phyloP scores from a whole-genome alignment of 208 protist species.

The Tritrichomonas foetus region DNA sequence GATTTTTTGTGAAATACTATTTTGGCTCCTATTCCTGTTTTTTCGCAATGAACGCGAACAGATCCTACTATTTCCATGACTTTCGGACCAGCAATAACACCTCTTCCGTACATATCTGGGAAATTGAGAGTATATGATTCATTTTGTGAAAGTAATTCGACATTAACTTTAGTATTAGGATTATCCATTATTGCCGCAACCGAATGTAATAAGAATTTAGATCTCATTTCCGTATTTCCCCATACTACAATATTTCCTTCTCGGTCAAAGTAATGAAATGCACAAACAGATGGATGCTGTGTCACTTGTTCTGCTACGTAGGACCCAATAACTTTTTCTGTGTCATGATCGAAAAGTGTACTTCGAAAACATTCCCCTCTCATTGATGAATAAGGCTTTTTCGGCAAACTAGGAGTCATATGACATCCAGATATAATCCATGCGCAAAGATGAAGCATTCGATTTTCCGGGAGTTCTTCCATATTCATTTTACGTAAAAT shows the following conservation, averaged over 20 bases:
- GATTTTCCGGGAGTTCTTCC: conserved; percentile 38
- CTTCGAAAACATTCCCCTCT: conserved; percentile 70
- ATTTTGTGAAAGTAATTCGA: neutral
- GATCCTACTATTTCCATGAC: neutral
- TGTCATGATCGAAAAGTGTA: conserved; percentile 49
- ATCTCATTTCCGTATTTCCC: conserved; percentile 13
- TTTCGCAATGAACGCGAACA: neutral
- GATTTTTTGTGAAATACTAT: neutral
- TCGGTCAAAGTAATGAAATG: conserved; percentile 57
- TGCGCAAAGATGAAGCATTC: conserved; percentile 44
- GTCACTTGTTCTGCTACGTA: conserved; percentile 61
- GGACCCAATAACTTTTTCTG: neutral
- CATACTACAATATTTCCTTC: neutral
- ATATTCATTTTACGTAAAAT: conserved; percentile 38
- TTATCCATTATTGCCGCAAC: neutral
- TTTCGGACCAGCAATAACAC: neutral
- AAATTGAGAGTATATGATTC: conserved; percentile 18
- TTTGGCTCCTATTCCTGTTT: neutral
- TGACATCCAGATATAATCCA: conserved; percentile 42
- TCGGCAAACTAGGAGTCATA: neutral
- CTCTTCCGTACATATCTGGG: neutral
- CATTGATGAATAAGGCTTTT: conserved; percentile 76
- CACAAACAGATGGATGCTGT: conserved; percentile 72
- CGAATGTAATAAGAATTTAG: neutral
- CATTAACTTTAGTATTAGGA: neutral